A percentile compares a stretch with the other conserved stretches of the same genome.
phyloP scores from a whole-genome alignment of 140 eudicot genomes.

The Erigeron philadelphicus region DNA sequence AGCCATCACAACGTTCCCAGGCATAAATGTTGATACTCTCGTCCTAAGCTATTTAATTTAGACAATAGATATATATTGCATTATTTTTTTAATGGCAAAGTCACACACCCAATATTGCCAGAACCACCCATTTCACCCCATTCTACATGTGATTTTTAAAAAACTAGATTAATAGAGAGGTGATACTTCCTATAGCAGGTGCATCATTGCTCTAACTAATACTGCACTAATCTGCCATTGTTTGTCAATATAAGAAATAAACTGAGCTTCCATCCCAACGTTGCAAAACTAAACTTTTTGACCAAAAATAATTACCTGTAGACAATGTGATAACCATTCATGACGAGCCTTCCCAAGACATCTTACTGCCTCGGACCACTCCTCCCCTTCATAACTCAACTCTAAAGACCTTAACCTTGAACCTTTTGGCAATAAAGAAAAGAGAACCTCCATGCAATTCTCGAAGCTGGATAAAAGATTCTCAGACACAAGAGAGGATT shows the following conservation, averaged over 20 bases:
- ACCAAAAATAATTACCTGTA: conserved; percentile 46
- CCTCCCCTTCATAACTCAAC: conserved; percentile 30
- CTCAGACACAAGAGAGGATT: conserved; percentile 39
- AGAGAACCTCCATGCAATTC: conserved; percentile 71
- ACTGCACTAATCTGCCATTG: too few species aligned
- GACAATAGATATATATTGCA: neutral
- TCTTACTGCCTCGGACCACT: conserved; percentile 72
- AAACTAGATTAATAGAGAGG: neutral
- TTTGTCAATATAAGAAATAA: neutral
- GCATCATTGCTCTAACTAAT: neutral
- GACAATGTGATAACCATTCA: conserved; percentile 59
- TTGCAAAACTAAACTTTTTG: neutral
- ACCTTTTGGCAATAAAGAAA: conserved; percentile 48
- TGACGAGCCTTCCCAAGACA: conserved; percentile 73
- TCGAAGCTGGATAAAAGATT: conserved; percentile 42
- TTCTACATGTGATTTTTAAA: conserved; percentile 2
- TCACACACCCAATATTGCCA: neutral
- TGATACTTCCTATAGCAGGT: neutral
- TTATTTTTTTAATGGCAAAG: too few species aligned
- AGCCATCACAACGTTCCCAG: neutral
- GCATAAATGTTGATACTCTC: too few species aligned
- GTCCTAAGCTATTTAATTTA: neutral
- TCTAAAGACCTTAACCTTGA: conserved; percentile 20
- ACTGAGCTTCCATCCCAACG: neutral
- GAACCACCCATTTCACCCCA: neutral